phyloP scores from a whole-genome alignment of 78 protist genomes.

The Dictyostelium firmibasis region DNA sequence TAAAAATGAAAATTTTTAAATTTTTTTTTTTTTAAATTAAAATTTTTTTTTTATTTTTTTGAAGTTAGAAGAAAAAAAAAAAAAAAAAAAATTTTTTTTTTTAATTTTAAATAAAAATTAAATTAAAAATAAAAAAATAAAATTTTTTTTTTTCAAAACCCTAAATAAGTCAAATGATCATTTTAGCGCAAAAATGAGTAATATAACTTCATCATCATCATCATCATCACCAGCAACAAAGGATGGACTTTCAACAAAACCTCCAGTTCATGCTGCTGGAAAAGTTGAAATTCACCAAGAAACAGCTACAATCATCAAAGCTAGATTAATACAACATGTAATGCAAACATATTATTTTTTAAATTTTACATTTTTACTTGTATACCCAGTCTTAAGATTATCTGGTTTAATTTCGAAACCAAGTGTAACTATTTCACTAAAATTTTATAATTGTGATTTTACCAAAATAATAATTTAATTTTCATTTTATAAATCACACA shows the following conservation, averaged over 20 bases:
- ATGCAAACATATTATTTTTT: constrained; percentile 16
- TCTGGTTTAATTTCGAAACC: neutral
- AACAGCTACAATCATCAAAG: neutral
- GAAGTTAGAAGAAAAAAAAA: neutral
- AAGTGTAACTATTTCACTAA: neutral
- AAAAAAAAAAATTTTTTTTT: neutral
- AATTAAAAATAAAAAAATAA: too few relatives aligned
- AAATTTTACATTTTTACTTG: neutral
- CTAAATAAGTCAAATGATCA: neutral
- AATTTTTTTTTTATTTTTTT: neutral
- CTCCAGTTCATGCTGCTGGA: neutral
- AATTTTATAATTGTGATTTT: too few relatives aligned
- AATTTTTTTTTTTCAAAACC: neutral
- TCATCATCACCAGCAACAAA: neutral
- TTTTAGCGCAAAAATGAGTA: neutral
- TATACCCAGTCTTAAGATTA: neutral
- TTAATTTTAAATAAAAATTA: neutral
- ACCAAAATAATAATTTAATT: too few relatives aligned
- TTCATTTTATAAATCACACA: too few relatives aligned
- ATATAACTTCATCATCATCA: neutral
- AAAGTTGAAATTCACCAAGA: neutral
- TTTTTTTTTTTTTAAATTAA: neutral
- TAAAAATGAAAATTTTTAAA: neutral
- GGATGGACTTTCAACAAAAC: neutral
- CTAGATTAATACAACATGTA: neutral